phyloP scores from a whole-genome alignment of 345 rosid genomes.

The Boechera retrofracta region DNA sequence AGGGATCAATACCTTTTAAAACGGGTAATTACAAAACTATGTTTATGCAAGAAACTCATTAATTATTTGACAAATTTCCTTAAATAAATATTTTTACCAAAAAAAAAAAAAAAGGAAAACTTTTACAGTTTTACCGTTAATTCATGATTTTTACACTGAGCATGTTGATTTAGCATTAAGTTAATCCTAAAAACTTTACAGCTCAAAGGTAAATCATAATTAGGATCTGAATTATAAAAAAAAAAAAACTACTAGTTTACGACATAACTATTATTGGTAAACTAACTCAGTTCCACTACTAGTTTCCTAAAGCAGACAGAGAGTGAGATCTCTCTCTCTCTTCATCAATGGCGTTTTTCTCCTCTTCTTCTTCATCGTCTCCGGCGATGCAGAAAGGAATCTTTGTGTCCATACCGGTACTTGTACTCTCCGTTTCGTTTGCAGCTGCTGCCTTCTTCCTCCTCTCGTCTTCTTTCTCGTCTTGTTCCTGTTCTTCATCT shows the following conservation, averaged over 20 bases:
- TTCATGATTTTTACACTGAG: too few species aligned
- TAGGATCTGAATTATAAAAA: background rate
- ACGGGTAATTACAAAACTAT: background rate
- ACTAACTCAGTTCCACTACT: slow-evolving; percentile 15
- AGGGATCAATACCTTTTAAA: background rate
- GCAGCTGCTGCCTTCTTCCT: slow-evolving; percentile 73
- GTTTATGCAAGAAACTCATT: too few species aligned
- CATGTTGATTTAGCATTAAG: background rate
- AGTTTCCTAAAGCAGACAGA: slow-evolving; percentile 32
- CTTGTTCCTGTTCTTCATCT: slow-evolving; percentile 63
- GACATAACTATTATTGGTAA: slow-evolving; percentile 20
- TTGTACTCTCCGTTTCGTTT: slow-evolving; percentile 64
- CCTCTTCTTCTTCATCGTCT: slow-evolving; percentile 31
- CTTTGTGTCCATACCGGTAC: slow-evolving; percentile 65
- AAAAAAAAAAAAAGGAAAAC: background rate
- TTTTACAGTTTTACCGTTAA: background rate
- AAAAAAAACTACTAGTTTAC: background rate
- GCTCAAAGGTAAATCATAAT: slow-evolving; percentile 5
- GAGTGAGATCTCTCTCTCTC: slow-evolving; percentile 10
- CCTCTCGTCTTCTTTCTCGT: slow-evolving; percentile 74
- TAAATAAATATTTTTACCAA: background rate
- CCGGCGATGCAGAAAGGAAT: slow-evolving; percentile 65
- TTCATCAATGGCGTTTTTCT: slow-evolving; percentile 45
- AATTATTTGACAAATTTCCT: too few species aligned
- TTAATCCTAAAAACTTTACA: background rate